A percentile compares a stretch with the other conserved stretches of the same genome.
Conservation (phyloP, 306 rosid species). For the Prunus fruticosa region DNA sequence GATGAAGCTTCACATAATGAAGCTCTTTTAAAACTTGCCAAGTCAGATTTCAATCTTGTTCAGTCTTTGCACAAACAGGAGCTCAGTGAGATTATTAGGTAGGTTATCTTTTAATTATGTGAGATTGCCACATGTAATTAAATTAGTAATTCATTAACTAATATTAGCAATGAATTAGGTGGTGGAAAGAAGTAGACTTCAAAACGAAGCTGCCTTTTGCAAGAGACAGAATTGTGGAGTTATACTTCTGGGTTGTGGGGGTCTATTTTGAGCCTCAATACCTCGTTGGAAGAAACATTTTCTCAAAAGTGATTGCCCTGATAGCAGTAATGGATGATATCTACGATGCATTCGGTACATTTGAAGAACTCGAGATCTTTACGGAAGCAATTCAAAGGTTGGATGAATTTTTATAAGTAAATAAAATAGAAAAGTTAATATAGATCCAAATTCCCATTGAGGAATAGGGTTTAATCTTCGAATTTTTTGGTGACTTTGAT, state of each 20-base stretch:
- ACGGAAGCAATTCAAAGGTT: conserved; percentile 2
- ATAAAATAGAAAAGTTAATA: not conserved
- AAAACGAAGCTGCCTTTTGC: too few relatives aligned
- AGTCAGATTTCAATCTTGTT: too few relatives aligned
- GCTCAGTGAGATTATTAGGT: conserved; percentile 18
- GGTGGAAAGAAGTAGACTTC: conserved; percentile 36
- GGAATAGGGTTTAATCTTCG: too few relatives aligned
- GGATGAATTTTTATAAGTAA: not conserved
- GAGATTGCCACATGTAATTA: not conserved
- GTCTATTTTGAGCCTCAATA: conserved; percentile 12
- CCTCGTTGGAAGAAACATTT: conserved; percentile 12
- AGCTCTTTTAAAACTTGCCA: too few relatives aligned
- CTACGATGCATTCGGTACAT: not conserved
- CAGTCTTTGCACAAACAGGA: too few relatives aligned
- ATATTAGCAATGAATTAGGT: not conserved
- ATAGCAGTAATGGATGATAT: conserved; percentile 27
- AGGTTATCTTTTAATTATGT: not conserved
- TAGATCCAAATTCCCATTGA: too few relatives aligned
- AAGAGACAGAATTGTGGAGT: too few relatives aligned
- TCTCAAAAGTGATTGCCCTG: not conserved
- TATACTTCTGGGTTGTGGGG: too few relatives aligned
- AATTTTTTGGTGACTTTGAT: too few relatives aligned
- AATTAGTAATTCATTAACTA: not conserved
- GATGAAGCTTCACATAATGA: too few relatives aligned
- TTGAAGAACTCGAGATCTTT: conserved; percentile 23